Evolutionary conservation across 768 basidiomycete genomes (phyloP).

Genomic region (Serpula lacrymans): DNA sequence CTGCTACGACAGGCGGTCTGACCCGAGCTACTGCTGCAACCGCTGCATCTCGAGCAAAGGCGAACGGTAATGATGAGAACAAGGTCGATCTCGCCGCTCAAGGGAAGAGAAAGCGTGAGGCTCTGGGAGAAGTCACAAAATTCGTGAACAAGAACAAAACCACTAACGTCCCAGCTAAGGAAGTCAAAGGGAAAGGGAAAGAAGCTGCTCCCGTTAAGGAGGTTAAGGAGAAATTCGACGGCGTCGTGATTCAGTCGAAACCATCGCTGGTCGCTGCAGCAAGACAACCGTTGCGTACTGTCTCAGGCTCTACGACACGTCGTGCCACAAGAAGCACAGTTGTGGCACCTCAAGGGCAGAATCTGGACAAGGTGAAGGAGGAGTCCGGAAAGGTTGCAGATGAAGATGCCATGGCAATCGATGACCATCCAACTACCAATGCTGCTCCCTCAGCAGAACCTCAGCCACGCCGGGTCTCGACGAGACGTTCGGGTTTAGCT

Average conservation of each 20-base stretch:
- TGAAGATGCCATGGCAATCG: conserved; percentile 54
- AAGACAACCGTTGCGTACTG: conserved; percentile 56
- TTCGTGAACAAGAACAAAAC: conserved; percentile 40
- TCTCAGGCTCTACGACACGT: conserved; percentile 37
- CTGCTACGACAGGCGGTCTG: conserved; percentile 31
- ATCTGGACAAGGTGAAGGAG: conserved; percentile 31
- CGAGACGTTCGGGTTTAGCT: conserved; percentile 29
- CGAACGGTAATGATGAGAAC: conserved; percentile 27
- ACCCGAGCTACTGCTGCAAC: conserved; percentile 39
- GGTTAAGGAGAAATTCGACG: conserved; percentile 53
- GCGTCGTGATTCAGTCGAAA: conserved; percentile 59
- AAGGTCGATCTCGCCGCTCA: conserved; percentile 46
- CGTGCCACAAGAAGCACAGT: conserved; percentile 30
- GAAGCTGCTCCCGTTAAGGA: conserved; percentile 39
- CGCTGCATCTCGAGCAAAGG: conserved; percentile 34
- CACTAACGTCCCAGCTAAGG: conserved; percentile 33
- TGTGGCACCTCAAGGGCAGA: conserved; percentile 16
- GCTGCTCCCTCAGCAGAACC: no score
- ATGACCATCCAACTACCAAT: conserved; percentile 28
- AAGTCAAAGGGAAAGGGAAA: conserved; percentile 56
- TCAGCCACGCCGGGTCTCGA: conserved; percentile 7
- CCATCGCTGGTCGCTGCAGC: conserved; percentile 18
- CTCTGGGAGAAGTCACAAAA: conserved; percentile 66
- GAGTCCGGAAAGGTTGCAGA: conserved; percentile 25
- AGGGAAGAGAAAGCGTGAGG: conserved; percentile 74